Percentiles rank a stretch among this genome's conserved stretches.
Evolutionary conservation across 164 flowering plant species (phyloP).

Genomic region (Magnolia officinalis): DNA sequence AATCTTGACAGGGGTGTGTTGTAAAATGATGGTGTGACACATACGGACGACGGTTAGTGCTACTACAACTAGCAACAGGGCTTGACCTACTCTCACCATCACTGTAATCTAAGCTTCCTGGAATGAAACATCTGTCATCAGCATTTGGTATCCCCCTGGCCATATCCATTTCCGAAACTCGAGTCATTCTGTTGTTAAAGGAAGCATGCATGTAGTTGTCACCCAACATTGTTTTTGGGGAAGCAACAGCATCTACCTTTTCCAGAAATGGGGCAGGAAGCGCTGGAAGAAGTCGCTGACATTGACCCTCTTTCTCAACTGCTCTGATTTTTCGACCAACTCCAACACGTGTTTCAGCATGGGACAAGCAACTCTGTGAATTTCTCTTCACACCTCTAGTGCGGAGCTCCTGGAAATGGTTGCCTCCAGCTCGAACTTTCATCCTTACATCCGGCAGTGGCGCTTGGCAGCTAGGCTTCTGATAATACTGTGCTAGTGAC

Average conservation of each 20-base stretch:
- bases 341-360: slow-evolving; percentile 24
- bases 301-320: slow-evolving; percentile 31
- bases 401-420: slow-evolving; percentile 21
- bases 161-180: slow-evolving; percentile 35
- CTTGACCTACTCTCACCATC: slow-evolving; percentile 44
- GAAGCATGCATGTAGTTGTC: slow-evolving; percentile 50
- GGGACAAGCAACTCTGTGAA: slow-evolving; percentile 20
- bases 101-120: slow-evolving; percentile 35
- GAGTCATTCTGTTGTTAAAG: slow-evolving; percentile 31
- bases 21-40: slow-evolving; percentile 21
- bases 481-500: neutral
- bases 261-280: slow-evolving; percentile 24
- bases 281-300: slow-evolving; percentile 13
- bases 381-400: slow-evolving; percentile 39
- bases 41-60: slow-evolving; percentile 27
- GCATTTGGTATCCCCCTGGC: slow-evolving; percentile 36
- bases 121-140: slow-evolving; percentile 27
- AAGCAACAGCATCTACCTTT: slow-evolving; percentile 63
- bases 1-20: slow-evolving; percentile 30
- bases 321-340: slow-evolving; percentile 32
- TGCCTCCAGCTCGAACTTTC: slow-evolving; percentile 14
- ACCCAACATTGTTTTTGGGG: slow-evolving; percentile 40
- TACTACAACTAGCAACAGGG: slow-evolving; percentile 88
- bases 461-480: slow-evolving; percentile 10
- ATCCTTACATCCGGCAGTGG: slow-evolving; percentile 13